These are phyloP conservation scores for Xylaria sp. DNA, from an alignment of 495 filamentous ascomycete genomes.

Conservation along the genomic window DNA sequence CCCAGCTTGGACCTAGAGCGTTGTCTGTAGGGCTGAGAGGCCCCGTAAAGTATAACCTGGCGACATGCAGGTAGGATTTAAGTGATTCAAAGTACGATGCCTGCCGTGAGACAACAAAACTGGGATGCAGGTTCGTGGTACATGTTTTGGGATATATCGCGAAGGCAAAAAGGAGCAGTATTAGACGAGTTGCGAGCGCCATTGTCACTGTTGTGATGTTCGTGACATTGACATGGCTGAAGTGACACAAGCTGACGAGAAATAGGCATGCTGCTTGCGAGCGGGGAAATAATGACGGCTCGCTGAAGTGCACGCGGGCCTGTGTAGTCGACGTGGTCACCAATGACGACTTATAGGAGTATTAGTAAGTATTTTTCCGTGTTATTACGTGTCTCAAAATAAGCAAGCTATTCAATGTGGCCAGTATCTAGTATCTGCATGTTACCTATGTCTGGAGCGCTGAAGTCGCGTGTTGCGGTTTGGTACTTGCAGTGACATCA, in stretches of 20 bases:
- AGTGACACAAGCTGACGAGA: background rate
- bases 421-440: no score
- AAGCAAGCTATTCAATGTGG: no score
- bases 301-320: background rate
- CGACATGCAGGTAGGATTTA: constrained; percentile 2
- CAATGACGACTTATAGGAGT: background rate
- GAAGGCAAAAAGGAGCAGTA: background rate
- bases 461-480: no score
- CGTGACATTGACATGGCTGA: background rate
- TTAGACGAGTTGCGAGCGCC: background rate
- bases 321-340: background rate
- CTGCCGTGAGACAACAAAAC: background rate
- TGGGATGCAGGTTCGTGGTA: background rate
- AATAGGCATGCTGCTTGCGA: background rate
- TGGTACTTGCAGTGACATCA: no score
- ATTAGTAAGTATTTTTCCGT: background rate
- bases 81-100: constrained; percentile 17
- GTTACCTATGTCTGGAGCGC: no score
- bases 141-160: background rate
- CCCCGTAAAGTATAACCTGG: background rate
- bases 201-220: background rate
- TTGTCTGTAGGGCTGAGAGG: background rate
- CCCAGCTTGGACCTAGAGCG: background rate
- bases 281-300: background rate
- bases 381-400: no score